phyloP scores from a whole-genome alignment of 2,329 filamentous ascomycete species.

The Purpureocillium takamizusanense region DNA sequence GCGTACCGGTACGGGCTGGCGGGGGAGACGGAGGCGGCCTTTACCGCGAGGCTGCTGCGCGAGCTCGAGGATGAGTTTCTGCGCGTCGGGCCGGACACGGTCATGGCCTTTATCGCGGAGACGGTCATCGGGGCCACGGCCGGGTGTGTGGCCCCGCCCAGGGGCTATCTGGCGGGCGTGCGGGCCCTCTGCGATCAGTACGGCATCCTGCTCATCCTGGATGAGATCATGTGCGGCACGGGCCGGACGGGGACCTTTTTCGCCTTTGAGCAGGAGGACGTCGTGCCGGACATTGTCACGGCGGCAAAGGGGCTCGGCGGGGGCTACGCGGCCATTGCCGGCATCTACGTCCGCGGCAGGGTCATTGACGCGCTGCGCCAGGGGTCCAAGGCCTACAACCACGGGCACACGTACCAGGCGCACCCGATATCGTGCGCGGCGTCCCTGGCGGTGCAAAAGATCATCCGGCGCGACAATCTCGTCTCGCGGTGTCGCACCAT shows the following conservation, averaged over 20 bases:
- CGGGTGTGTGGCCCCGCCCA: slow-evolving; percentile 40
- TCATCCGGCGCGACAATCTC: slow-evolving; percentile 47
- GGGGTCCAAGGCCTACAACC: slow-evolving; percentile 6
- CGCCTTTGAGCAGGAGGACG: slow-evolving; percentile 51
- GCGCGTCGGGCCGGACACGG: slow-evolving; percentile 32
- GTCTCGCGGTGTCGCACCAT: slow-evolving; percentile 47
- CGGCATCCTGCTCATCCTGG: slow-evolving; percentile 45
- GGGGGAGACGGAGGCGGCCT: slow-evolving; percentile 28
- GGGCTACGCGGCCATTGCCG: slow-evolving; percentile 38
- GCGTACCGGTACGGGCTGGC: slow-evolving; percentile 3
- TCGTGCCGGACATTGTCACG: slow-evolving; percentile 53
- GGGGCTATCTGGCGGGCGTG: slow-evolving; percentile 46
- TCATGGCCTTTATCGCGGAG: slow-evolving; percentile 41
- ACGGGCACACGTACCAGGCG: slow-evolving; percentile 17
- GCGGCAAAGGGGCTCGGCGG: slow-evolving; percentile 58
- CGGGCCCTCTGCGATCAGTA: slow-evolving; percentile 44
- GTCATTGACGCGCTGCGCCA: slow-evolving; percentile 1
- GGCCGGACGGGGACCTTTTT: slow-evolving; percentile 53
- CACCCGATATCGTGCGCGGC: slow-evolving; percentile 14
- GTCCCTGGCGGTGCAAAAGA: slow-evolving; percentile 22
- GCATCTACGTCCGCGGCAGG: slow-evolving; percentile 2
- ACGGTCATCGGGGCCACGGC: slow-evolving; percentile 38
- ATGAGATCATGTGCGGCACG: slow-evolving; percentile 62
- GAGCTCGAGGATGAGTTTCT: slow-evolving; percentile 40
- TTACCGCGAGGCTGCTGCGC: slow-evolving; percentile 26